Percentiles rank a stretch among this genome's conserved stretches.
Conservation (phyloP, 164 flowering plant species). For the Magnolia officinalis region DNA sequence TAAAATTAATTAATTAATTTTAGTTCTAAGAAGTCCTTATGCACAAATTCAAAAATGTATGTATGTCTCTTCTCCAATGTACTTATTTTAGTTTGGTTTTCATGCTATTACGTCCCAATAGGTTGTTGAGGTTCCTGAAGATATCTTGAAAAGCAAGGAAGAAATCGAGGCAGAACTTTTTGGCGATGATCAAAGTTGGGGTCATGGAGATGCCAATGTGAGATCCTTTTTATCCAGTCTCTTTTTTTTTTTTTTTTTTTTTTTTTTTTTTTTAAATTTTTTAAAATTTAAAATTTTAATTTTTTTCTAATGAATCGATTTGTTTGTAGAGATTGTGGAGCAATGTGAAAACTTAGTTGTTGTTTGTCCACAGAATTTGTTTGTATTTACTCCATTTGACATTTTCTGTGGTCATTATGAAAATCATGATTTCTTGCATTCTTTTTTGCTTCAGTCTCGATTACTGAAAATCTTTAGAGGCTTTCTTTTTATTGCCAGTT, state of each 20-base stretch:
- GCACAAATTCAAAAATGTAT: neutral
- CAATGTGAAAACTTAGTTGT: neutral
- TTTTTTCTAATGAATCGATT: too few relatives aligned
- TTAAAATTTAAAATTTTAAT: too few relatives aligned
- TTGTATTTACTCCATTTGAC: neutral
- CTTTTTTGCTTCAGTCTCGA: neutral
- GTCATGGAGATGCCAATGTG: conserved; percentile 61
- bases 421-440: neutral
- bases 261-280: too few relatives aligned
- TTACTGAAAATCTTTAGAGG: neutral
- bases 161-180: conserved; percentile 68
- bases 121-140: conserved; percentile 57
- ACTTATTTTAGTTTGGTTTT: neutral
- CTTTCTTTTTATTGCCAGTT: neutral
- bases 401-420: neutral
- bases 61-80: neutral
- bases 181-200: conserved; percentile 82
- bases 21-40: neutral
- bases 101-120: conserved; percentile 18
- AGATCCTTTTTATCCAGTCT: conserved; percentile 17
- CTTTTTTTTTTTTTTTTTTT: neutral
- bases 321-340: neutral
- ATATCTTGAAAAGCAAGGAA: conserved; percentile 63
- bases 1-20: too few relatives aligned
- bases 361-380: neutral